Evolutionary conservation across 352 stramenopile genomes (phyloP).

Genomic region (Chrysophaeum taylorii): DNA sequence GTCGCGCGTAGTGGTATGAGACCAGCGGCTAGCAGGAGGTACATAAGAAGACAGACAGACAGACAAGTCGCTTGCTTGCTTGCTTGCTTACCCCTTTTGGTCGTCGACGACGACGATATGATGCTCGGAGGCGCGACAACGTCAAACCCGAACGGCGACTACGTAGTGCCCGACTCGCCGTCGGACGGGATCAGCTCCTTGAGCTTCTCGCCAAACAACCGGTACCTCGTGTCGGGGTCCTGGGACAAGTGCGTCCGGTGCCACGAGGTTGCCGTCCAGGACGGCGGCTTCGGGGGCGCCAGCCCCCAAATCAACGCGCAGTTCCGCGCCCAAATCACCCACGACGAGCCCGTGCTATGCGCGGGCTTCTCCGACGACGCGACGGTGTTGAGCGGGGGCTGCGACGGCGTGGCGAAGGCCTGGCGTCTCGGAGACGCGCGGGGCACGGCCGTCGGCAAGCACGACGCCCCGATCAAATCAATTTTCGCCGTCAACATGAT

Average conservation of each 20-base stretch:
- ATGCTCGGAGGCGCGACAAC: too few species aligned
- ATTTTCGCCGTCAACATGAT: conserved; percentile 64
- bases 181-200: conserved; percentile 49
- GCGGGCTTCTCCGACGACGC: conserved; percentile 79
- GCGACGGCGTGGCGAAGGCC: conserved; percentile 88
- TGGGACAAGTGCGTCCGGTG: conserved; percentile 51
- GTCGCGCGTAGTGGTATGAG: too few species aligned
- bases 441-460: conserved; percentile 45
- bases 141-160: conserved; percentile 38
- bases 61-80: too few species aligned
- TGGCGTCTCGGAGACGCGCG: conserved; percentile 67
- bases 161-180: conserved; percentile 33
- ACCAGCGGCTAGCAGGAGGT: too few species aligned
- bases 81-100: too few species aligned
- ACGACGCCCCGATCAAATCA: conserved; percentile 77
- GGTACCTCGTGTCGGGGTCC: conserved; percentile 47
- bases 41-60: too few species aligned
- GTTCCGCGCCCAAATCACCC: conserved; percentile 57
- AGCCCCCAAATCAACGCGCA: conserved; percentile 33
- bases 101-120: too few species aligned
- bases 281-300: conserved; percentile 15
- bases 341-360: conserved; percentile 77
- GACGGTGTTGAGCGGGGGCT: conserved; percentile 79
- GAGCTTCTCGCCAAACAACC: conserved; percentile 43
- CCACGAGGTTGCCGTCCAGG: conserved; percentile 49